Conservation (phyloP, 2,329 filamentous ascomycete species). For the Xylariaceae sp. region DNA sequence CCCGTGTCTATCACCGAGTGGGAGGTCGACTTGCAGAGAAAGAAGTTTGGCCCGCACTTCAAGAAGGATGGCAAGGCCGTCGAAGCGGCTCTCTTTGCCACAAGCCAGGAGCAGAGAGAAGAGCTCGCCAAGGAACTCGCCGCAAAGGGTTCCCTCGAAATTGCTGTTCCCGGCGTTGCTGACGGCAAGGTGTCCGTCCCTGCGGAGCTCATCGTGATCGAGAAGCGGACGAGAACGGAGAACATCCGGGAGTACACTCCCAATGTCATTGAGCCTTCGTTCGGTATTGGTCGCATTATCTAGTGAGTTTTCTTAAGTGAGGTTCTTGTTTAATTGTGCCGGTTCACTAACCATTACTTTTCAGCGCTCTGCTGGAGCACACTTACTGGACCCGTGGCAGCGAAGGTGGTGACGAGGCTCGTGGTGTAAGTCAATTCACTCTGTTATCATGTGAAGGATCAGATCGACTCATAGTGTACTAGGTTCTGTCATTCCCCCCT, state of each 20-base stretch:
- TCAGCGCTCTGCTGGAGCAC: slow-evolving; percentile 76
- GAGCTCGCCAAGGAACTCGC: slow-evolving; percentile 67
- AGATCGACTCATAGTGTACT: slow-evolving; percentile 9
- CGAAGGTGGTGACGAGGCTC: slow-evolving; percentile 71
- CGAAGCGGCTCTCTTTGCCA: slow-evolving; percentile 68
- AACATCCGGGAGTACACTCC: slow-evolving; percentile 87
- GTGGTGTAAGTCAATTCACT: slow-evolving; percentile 59
- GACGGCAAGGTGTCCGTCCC: slow-evolving; percentile 67
- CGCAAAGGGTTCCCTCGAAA: slow-evolving; percentile 65
- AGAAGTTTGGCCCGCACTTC: slow-evolving; percentile 91
- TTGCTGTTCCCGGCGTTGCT: slow-evolving; percentile 63
- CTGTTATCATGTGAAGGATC: background rate
- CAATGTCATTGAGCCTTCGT: slow-evolving; percentile 95
- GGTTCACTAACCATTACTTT: slow-evolving; percentile 4
- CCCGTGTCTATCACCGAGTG: slow-evolving; percentile 81
- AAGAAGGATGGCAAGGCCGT: slow-evolving; percentile 90
- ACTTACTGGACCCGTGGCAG: slow-evolving; percentile 76
- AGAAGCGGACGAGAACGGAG: slow-evolving; percentile 76
- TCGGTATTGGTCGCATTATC: slow-evolving; percentile 91
- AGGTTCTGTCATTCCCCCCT: slow-evolving; percentile 68
- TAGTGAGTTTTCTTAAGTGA: slow-evolving; percentile 42
- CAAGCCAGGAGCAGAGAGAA: slow-evolving; percentile 77
- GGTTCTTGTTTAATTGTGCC: background rate
- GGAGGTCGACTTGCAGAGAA: slow-evolving; percentile 83
- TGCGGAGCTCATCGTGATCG: slow-evolving; percentile 75